phyloP scores from a whole-genome alignment of 768 basidiomycete species.

The Chlorophyllum brunneum region DNA sequence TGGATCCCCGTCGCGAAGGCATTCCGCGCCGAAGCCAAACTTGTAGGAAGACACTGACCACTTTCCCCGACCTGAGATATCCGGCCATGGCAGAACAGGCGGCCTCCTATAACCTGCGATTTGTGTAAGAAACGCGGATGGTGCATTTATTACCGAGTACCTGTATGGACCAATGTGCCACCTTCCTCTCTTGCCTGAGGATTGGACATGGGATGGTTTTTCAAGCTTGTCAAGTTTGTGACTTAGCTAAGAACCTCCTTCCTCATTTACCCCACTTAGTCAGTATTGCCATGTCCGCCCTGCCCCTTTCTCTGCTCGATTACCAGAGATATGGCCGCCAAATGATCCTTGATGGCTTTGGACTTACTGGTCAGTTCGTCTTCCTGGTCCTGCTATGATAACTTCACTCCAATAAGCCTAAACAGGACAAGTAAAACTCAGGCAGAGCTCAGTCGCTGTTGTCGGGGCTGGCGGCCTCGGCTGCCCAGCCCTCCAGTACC shows the following conservation, averaged over 20 bases:
- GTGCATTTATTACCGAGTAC: constrained; percentile 17
- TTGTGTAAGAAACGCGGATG: neutral
- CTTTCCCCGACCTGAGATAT: constrained; percentile 83
- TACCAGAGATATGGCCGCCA: constrained; percentile 93
- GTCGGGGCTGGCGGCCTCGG: constrained; percentile 96
- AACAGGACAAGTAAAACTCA: constrained; percentile 81
- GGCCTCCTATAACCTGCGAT: constrained; percentile 28
- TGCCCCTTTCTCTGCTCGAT: constrained; percentile 50
- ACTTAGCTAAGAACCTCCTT: constrained; percentile 7
- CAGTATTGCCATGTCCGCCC: constrained; percentile 4
- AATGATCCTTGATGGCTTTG: constrained; percentile 91
- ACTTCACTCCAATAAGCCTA: constrained; percentile 12
- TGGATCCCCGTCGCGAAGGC: constrained; percentile 81
- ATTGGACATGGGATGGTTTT: constrained; percentile 1
- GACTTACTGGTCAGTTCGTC: constrained; percentile 61
- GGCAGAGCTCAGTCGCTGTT: constrained; percentile 72
- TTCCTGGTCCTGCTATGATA: neutral
- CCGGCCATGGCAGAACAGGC: constrained; percentile 65
- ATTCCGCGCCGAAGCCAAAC: constrained; percentile 94
- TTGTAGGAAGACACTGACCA: constrained; percentile 98
- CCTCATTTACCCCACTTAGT: neutral
- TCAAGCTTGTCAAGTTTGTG: neutral
- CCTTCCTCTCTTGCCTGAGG: constrained; percentile 22
- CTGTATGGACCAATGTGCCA: constrained; percentile 32
- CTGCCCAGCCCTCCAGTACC: constrained; percentile 92